A percentile compares a stretch with the other conserved stretches of the same genome.
Evolutionary conservation across 140 eudicot species (phyloP).

Genomic region (Cichorium intybus): DNA sequence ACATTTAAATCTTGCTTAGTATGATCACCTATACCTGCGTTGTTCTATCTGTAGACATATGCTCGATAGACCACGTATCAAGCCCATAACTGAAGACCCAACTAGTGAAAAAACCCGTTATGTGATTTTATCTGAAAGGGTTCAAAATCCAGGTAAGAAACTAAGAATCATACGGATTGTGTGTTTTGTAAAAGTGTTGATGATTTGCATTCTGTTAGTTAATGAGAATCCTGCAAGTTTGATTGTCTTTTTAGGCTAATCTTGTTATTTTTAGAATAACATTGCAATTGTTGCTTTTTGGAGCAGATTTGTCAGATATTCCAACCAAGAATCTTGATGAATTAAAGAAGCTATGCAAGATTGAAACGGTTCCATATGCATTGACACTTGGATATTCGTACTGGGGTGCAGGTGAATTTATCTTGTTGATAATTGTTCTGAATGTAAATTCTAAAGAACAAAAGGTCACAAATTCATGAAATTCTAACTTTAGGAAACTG

Average conservation of each 20-base stretch:
- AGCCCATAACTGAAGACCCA: constrained; percentile 88
- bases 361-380: constrained; percentile 82
- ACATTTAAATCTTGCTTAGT: background rate
- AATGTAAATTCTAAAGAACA: too few relatives aligned
- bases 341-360: constrained; percentile 52
- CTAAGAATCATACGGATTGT: background rate
- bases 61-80: constrained; percentile 88
- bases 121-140: constrained; percentile 73
- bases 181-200: background rate
- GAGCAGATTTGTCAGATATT: constrained; percentile 75
- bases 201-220: background rate
- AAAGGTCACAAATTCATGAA: too few relatives aligned
- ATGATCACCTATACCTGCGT: background rate
- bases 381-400: constrained; percentile 93
- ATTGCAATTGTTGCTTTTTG: constrained; percentile 2
- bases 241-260: background rate
- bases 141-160: constrained; percentile 65
- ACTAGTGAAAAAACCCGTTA: constrained; percentile 64
- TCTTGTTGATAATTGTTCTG: too few relatives aligned
- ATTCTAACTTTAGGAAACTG: background rate
- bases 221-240: background rate
- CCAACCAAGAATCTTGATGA: constrained; percentile 70
- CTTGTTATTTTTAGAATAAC: background rate
- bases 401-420: constrained; percentile 84
- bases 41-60: constrained; percentile 52